Conservation (phyloP, 2,329 filamentous ascomycete genomes). For the Colletotrichum lentis region DNA sequence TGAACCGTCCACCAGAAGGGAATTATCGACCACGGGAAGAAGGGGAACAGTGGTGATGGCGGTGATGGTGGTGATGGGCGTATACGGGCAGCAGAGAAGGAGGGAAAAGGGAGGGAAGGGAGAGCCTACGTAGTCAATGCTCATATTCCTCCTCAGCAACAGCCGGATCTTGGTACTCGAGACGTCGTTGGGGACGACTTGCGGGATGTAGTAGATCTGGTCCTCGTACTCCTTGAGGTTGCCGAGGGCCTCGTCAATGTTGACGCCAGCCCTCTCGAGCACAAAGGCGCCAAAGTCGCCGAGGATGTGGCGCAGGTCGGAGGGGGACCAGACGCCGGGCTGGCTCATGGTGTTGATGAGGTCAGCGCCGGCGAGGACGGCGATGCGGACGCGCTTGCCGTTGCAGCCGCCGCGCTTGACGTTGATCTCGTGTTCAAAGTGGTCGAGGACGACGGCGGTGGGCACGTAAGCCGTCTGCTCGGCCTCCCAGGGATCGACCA, state of each 20-base stretch:
- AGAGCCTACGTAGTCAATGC: constrained; percentile 37
- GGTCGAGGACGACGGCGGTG: constrained; percentile 87
- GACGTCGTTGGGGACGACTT: constrained; percentile 87
- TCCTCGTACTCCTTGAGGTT: constrained; percentile 82
- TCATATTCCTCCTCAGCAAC: constrained; percentile 38
- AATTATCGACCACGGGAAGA: not conserved
- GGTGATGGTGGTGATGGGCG: too few species aligned
- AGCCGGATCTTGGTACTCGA: constrained; percentile 42
- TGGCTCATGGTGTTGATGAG: constrained; percentile 77
- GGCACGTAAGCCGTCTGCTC: constrained; percentile 84
- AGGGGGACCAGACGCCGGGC: constrained; percentile 80
- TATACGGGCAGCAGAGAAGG: not conserved
- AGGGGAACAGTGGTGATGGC: too few species aligned
- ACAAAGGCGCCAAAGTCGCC: constrained; percentile 85
- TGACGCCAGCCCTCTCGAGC: constrained; percentile 86
- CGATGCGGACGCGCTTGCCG: constrained; percentile 74
- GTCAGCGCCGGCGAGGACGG: constrained; percentile 82
- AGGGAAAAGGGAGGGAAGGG: too few species aligned
- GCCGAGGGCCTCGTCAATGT: constrained; percentile 87
- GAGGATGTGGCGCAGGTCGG: constrained; percentile 88
- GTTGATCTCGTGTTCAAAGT: constrained; percentile 92
- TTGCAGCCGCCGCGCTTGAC: constrained; percentile 78
- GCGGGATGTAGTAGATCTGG: constrained; percentile 87
- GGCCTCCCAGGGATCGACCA: constrained; percentile 92
- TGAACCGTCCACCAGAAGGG: not conserved